These are phyloP conservation scores for Monilinia vaccinii-corymbosi DNA, from an alignment of 2,329 filamentous ascomycete genomes.

Conservation along the genomic window DNA sequence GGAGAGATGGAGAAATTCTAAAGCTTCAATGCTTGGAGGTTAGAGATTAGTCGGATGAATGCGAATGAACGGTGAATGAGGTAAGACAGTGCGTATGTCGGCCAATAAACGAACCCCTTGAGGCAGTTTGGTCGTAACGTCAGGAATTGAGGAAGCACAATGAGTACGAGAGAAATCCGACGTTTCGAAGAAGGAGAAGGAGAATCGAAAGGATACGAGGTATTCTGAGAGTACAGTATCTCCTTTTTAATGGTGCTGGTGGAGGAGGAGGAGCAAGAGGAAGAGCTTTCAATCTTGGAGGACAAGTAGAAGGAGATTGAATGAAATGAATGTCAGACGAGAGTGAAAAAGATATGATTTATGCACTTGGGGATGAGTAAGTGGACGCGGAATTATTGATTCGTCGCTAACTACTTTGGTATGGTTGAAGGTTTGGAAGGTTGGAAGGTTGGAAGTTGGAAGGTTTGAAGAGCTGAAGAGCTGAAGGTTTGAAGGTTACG, in stretches of 20 bases:
- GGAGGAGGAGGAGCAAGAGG: too few species aligned
- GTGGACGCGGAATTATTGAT: too few species aligned
- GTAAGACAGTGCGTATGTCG: neutral
- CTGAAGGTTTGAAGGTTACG: too few species aligned
- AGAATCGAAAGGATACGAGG: neutral
- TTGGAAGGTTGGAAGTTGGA: too few species aligned
- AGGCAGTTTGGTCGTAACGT: neutral
- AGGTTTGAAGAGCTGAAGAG: too few species aligned
- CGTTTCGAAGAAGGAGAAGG: neutral
- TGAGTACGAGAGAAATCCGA: neutral
- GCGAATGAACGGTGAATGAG: neutral
- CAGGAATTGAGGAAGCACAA: neutral
- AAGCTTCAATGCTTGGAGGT: neutral
- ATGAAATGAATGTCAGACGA: too few species aligned
- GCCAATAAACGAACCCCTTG: neutral
- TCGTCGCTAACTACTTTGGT: too few species aligned
- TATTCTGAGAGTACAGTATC: neutral
- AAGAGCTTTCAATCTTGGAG: too few species aligned
- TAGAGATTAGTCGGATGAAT: neutral
- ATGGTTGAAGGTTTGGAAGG: too few species aligned
- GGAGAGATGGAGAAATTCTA: neutral
- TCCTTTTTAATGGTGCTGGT: slow-evolving; percentile 13
- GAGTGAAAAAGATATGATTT: too few species aligned
- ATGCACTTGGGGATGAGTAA: too few species aligned
- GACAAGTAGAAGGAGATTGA: too few species aligned